phyloP scores from a whole-genome alignment of 202 grass and related monocot species.

The Carex arenaria region DNA sequence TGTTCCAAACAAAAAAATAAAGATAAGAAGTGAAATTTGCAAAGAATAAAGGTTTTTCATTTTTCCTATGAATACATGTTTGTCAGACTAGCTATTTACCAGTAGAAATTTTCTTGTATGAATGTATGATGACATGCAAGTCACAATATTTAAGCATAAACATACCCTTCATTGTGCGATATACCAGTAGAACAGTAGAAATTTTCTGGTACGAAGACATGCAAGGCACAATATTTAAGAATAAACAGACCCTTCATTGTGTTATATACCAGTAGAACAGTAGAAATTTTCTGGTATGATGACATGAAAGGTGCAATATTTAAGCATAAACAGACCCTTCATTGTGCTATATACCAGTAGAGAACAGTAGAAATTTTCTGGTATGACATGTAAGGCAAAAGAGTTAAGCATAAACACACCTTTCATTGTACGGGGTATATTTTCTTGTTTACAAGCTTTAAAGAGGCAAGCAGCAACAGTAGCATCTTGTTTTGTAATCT shows the following conservation, averaged over 20 bases:
- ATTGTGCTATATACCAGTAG: neutral
- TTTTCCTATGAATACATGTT: constrained; percentile 25
- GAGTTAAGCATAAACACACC: constrained; percentile 22
- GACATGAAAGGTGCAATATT: neutral
- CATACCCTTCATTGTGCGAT: neutral
- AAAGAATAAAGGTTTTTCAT: constrained; percentile 75
- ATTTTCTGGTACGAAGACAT: neutral
- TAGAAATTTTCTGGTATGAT: neutral
- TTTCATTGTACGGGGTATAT: constrained; percentile 65
- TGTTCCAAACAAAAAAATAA: neutral
- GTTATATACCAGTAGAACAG: no score
- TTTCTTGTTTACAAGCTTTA: constrained; percentile 85
- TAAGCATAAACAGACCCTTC: neutral
- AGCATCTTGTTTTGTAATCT: constrained; percentile 68
- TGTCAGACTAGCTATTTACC: neutral
- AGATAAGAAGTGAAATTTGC: constrained; percentile 43
- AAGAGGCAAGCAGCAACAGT: constrained; percentile 83
- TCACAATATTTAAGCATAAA: no score
- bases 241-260: constrained; percentile 58
- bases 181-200: neutral
- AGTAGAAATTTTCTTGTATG: neutral
- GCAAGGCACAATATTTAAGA: neutral
- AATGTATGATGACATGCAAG: neutral
- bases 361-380: neutral
- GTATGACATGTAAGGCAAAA: neutral